Evolutionary conservation across 2,329 filamentous ascomycete species (phyloP), one percentile per base, ranked within the genome.

Genomic region (Colletotrichum endophyticum): DNA sequence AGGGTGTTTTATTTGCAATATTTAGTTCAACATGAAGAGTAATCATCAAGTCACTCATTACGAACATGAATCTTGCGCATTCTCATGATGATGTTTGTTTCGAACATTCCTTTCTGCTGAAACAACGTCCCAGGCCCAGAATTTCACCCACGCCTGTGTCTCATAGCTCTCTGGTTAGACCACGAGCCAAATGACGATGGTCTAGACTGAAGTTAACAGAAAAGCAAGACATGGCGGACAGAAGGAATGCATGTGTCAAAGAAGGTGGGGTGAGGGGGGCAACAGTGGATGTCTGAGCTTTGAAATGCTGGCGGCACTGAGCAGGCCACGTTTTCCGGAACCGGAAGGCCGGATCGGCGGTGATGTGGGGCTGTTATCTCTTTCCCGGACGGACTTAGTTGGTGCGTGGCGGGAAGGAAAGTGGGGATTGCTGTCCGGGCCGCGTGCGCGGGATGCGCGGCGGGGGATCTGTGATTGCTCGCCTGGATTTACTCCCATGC

Each of bases 321-420:
- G 44, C 44, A 49, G 44, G 22, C 62, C 62, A 64, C 62, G 34
- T 64, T 64, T 49, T 64, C 61, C 61, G 61, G 61, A 25, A 39
- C 11, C 32, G 22, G 32, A 16, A 22, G 28, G 28, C 30, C 30
- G 32, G 61, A 16, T 36, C 61, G 36, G n/a, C 34, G 44, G 19
- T 49, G 44, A 4, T 22, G 9, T 49, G 44, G 44, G 44, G 44
- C 44, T 39, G 6, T 7, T 15, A 36, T 44, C 9, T 49, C 44
- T 3, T 4, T 6, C 19, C 44, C 44, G 44, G 44, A 22, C 44
- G 44, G 44, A n/a, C 2, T 11, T n/a, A 49, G 44, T 22, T 49
- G 44, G 44, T 49, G 39, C 39, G 36, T 39, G 39, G 39, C 39
- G 39, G 39, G 8, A 44, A 3, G 44, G 19, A n/a, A n/a, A 12